Conservation (phyloP, 257 asterid genomes). For the Penstemon barbatus region DNA sequence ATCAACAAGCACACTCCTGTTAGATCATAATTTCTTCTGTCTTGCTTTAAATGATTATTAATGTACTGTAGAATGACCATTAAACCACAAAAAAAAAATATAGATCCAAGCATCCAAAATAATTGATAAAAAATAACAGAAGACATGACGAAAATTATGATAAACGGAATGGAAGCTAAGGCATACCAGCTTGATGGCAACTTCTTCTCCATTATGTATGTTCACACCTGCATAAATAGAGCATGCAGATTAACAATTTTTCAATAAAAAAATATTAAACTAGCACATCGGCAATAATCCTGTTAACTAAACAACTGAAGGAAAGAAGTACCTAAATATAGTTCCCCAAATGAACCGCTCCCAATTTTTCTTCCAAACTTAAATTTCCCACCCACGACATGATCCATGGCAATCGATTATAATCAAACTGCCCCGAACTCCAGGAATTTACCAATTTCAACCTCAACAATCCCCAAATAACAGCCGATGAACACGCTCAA, state of each 20-base stretch:
- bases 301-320: conserved; percentile 10
- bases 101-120: conserved; percentile 1
- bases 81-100: not conserved
- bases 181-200: conserved; percentile 79
- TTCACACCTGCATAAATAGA: conserved; percentile 59
- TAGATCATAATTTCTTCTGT: conserved; percentile 1
- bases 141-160: not conserved
- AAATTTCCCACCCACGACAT: conserved; percentile 82
- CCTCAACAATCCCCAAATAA: conserved; percentile 19
- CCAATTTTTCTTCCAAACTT: conserved; percentile 97
- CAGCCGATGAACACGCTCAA: conserved; percentile 9
- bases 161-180: conserved; percentile 2
- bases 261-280: not conserved
- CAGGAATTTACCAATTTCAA: conserved; percentile 22
- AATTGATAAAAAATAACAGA: not conserved
- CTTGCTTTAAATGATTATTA: conserved; percentile 1
- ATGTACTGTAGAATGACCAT: conserved; percentile 14
- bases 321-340: conserved; percentile 65
- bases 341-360: conserved; percentile 96
- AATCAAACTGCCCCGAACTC: conserved; percentile 29
- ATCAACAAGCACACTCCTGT: not conserved
- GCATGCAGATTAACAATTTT: not conserved
- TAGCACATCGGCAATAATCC: conserved; percentile 21
- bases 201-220: conserved; percentile 89
- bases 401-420: conserved; percentile 60